Evolutionary conservation across 2,329 filamentous ascomycete genomes (phyloP), one percentile per base, ranked within the genome.

Genomic region (Davidsoniella neocaledoniae): DNA sequence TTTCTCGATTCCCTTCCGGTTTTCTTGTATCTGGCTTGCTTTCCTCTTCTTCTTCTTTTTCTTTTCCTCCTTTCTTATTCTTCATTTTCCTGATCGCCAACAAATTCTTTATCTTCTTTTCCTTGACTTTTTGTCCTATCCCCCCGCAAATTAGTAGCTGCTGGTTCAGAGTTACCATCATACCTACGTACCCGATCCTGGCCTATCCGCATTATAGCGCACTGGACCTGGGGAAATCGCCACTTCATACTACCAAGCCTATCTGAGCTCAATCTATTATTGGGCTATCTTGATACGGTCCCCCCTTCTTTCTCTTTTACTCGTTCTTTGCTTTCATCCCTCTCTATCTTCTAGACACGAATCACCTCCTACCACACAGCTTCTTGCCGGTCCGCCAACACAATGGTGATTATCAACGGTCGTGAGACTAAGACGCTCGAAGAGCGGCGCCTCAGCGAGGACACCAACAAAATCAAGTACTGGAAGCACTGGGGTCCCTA

Each of bases 401-500:
- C 57, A 52, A 96, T 96, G 90, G 88, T 94, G 62, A 75, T 93
- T 61, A 81, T 91, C 62, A 33, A 33, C 12, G 29, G 29, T 33
- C 29, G 29, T 33, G 29, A 33, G 29, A 33, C 29, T 4, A 33
- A 33, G 8, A 33, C 29, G 29, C 29, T 33, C 29, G 90, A 96
- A 68, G 90, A 96, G 72, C 83, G 83, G 65, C 82, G 91, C 46
- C 74, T 96, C 58, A 82, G 83, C 61, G 79, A 94, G 61, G 90
- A 96, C 66, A 77, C 80, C 53, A 77, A 90, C 56, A 81, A 81
- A 55, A 76, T 68, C 56, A 90, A 86, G 64, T 96, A 96, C 70
- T 96, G 90, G 90, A 96, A 96, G 77, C 86, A 83, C 78, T 95
- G 88, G 87, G 90, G 90, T 50, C 82, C 88, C 21, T 96, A 95